phyloP scores from a whole-genome alignment of 257 asterid genomes.

The Nicotiana sylvestris region DNA sequence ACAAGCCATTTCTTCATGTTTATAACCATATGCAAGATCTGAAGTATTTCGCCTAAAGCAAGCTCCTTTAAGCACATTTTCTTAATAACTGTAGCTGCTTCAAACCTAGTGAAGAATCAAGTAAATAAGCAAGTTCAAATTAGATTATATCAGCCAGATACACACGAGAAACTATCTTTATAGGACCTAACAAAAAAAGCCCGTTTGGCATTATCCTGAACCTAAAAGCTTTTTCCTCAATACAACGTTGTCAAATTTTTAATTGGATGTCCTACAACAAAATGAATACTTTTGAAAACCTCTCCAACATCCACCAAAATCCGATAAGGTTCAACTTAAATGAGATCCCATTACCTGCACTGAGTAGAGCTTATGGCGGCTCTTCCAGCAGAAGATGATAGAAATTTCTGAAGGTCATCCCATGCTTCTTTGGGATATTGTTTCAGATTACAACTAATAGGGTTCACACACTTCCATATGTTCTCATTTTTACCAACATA shows the following conservation, averaged over 20 bases:
- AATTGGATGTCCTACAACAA: not conserved
- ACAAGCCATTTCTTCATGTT: conserved; percentile 68
- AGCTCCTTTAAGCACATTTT: conserved; percentile 59
- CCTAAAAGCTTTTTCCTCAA: not conserved
- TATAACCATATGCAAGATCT: conserved; percentile 79
- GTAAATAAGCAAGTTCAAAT: conserved; percentile 9
- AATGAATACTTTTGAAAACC: not conserved
- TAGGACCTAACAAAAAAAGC: conserved; percentile 6
- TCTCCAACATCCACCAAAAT: not conserved
- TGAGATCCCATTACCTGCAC: conserved; percentile 53
- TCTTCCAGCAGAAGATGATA: conserved; percentile 71
- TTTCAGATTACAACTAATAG: conserved; percentile 50
- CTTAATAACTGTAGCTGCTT: conserved; percentile 78
- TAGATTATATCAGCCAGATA: not conserved
- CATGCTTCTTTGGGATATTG: conserved; percentile 51
- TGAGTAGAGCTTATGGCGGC: conserved; percentile 57
- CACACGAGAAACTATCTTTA: not conserved
- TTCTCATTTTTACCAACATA: conserved; percentile 73
- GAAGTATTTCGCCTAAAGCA: conserved; percentile 74
- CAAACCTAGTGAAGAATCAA: conserved; percentile 55
- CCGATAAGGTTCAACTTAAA: not conserved
- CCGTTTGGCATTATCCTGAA: not conserved
- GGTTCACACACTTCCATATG: conserved; percentile 79
- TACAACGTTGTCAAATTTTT: not conserved
- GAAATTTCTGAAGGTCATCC: conserved; percentile 75